These are phyloP conservation scores for Fusarium secorum DNA, from an alignment of 2,329 filamentous ascomycete genomes.

Conservation along the genomic window DNA sequence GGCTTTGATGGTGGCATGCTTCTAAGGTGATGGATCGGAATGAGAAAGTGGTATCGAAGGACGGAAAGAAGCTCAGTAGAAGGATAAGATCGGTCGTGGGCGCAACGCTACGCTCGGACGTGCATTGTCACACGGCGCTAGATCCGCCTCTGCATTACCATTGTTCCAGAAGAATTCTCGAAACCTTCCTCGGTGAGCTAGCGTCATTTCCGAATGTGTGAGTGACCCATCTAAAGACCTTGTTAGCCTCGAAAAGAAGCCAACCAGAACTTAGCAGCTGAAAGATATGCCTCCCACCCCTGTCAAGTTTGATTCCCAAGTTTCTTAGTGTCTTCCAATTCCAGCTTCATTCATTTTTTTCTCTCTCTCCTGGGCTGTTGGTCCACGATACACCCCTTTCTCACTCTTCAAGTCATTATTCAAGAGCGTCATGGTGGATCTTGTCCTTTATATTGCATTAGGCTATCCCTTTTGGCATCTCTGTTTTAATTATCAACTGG, in stretches of 20 bases:
- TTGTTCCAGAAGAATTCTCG: conserved; percentile 48
- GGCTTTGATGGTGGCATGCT: conserved; percentile 13
- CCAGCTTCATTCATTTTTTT: conserved; percentile 9
- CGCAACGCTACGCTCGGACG: conserved; percentile 35
- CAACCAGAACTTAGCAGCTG: conserved; percentile 38
- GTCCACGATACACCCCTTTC: conserved; percentile 21
- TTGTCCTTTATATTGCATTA: background rate
- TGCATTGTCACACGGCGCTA: conserved; percentile 29
- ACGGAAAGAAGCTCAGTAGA: conserved; percentile 34
- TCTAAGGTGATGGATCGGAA: conserved; percentile 19
- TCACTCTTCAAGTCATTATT: background rate
- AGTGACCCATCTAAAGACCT: conserved; percentile 33
- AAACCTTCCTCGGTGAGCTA: conserved; percentile 48
- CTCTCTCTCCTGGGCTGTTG: background rate
- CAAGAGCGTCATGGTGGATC: conserved; percentile 33
- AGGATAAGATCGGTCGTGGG: conserved; percentile 19
- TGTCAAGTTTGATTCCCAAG: conserved; percentile 19
- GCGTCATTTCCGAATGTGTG: conserved; percentile 41
- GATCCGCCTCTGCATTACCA: conserved; percentile 27
- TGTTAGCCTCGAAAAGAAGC: conserved; percentile 35
- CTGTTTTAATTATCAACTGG: conserved; percentile 23
- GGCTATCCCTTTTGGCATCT: background rate
- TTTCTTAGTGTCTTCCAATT: conserved; percentile 17
- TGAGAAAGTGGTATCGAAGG: conserved; percentile 23
- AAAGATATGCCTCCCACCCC: background rate